Conservation (phyloP, 192 early-diverging fungal species). For the Pilaira anomala region DNA sequence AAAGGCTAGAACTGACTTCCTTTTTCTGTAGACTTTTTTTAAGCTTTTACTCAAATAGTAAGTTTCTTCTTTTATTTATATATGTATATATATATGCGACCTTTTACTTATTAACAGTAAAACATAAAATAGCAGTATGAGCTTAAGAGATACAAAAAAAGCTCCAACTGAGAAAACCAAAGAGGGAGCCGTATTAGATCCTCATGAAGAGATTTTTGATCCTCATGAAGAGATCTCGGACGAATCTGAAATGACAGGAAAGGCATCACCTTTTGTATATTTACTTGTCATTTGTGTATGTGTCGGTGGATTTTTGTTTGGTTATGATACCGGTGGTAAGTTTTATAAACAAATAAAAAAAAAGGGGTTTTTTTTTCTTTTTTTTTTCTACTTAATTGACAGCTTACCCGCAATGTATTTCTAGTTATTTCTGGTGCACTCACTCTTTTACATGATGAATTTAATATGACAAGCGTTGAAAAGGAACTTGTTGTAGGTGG, state of each 20-base stretch:
- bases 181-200: constrained; percentile 1
- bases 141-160: too few species aligned
- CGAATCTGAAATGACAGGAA: constrained; percentile 10
- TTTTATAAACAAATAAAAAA: background rate
- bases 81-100: too few species aligned
- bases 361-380: background rate
- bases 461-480: constrained; percentile 40
- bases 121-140: too few species aligned
- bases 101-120: too few species aligned
- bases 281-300: constrained; percentile 26
- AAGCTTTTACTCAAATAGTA: too few species aligned
- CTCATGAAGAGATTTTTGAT: too few species aligned
- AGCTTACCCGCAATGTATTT: too few species aligned
- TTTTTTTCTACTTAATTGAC: background rate
- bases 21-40: too few species aligned
- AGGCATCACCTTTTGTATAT: constrained; percentile 11
- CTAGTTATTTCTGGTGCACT: constrained; percentile 56
- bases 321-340: constrained; percentile 34
- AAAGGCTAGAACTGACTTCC: too few species aligned
- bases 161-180: too few species aligned
- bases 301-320: constrained; percentile 31
- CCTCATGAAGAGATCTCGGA: constrained; percentile 10
- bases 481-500: constrained; percentile 56
- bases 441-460: constrained; percentile 47
- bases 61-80: too few species aligned